A percentile compares a stretch with the other conserved stretches of the same genome.
Conservation (phyloP, 78 protist species). For the Fonticula alba region DNA sequence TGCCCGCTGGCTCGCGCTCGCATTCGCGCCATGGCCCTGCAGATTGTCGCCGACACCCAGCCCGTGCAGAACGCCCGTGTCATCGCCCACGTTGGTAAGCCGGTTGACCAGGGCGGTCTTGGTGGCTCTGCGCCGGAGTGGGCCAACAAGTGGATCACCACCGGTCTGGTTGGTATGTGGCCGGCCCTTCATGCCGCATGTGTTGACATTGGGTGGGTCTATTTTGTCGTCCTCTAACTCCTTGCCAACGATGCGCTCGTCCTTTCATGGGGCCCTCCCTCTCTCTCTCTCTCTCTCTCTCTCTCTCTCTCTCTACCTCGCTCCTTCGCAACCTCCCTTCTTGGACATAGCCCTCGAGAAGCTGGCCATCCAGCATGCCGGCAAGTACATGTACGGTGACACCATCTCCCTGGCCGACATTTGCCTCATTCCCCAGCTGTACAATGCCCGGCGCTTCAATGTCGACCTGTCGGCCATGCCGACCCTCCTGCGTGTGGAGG, state of each 20-base stretch:
- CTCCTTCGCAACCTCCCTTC: not conserved
- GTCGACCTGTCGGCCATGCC: not conserved
- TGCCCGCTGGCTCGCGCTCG: not conserved
- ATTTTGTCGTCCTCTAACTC: too few species aligned
- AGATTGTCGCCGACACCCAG: slow-evolving; percentile 37
- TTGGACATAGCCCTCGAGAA: slow-evolving; percentile 15
- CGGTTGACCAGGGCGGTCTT: too few species aligned
- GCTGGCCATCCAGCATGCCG: not conserved
- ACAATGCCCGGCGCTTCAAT: slow-evolving; percentile 16
- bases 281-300: not conserved
- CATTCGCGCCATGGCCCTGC: not conserved
- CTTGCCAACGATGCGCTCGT: too few species aligned
- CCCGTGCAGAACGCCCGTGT: slow-evolving; percentile 47
- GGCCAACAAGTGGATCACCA: slow-evolving; percentile 26
- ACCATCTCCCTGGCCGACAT: slow-evolving; percentile 26
- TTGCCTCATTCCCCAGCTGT: slow-evolving; percentile 32
- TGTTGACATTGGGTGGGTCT: too few species aligned
- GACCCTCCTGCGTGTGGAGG: not conserved
- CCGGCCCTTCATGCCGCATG: too few species aligned
- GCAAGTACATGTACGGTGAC: slow-evolving; percentile 35
- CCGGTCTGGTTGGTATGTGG: slow-evolving; percentile 22
- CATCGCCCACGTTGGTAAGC: slow-evolving; percentile 3
- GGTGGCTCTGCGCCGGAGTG: slow-evolving; percentile 17
- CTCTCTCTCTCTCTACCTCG: not conserved
- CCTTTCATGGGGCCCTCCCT: not conserved